These are phyloP conservation scores for Pyrenochaeta sp. DNA, from an alignment of 2,329 filamentous ascomycete species.

Conservation along the genomic window DNA sequence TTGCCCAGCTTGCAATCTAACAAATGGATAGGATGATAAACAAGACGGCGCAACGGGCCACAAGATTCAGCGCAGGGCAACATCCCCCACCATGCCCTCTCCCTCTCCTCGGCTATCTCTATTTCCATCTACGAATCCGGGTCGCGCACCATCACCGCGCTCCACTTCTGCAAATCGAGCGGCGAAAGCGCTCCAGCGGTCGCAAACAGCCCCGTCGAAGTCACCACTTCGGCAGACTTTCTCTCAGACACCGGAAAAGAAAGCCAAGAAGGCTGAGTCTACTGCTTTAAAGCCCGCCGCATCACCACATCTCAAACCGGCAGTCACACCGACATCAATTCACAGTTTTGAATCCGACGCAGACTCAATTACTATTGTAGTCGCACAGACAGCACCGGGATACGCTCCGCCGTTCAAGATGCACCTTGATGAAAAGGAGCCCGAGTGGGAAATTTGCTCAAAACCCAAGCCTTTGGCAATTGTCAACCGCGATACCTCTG, in stretches of 20 bases:
- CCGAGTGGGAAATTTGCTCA: slow-evolving; percentile 41
- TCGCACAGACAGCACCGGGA: slow-evolving; percentile 22
- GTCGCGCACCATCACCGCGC: slow-evolving; percentile 38
- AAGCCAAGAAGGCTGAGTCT: slow-evolving; percentile 9
- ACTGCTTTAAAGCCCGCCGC: slow-evolving; percentile 13
- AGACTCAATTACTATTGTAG: slow-evolving; percentile 39
- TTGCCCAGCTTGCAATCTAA: slow-evolving; percentile 11
- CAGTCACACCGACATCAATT: slow-evolving; percentile 36
- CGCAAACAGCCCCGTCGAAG: slow-evolving; percentile 39
- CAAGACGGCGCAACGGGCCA: slow-evolving; percentile 27
- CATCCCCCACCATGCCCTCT: slow-evolving; percentile 41
- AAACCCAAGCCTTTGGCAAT: slow-evolving; percentile 32
- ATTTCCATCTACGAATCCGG: slow-evolving; percentile 38
- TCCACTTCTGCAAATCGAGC: slow-evolving; percentile 24
- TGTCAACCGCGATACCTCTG: slow-evolving; percentile 10
- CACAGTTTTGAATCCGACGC: slow-evolving; percentile 42
- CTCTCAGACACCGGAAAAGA: slow-evolving; percentile 10
- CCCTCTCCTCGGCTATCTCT: slow-evolving; percentile 42
- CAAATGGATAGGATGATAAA: slow-evolving; percentile 23
- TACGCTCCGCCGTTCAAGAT: slow-evolving; percentile 25
- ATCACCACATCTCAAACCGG: slow-evolving; percentile 20
- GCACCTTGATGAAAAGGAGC: slow-evolving; percentile 35
- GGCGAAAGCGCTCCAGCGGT: slow-evolving; percentile 32
- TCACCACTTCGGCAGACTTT: slow-evolving; percentile 40
- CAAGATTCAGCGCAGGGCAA: slow-evolving; percentile 38